A percentile compares a stretch with the other conserved stretches of the same genome.
phyloP scores from a whole-genome alignment of 148 eudicot genomes.

The Polygonum maritimum region DNA sequence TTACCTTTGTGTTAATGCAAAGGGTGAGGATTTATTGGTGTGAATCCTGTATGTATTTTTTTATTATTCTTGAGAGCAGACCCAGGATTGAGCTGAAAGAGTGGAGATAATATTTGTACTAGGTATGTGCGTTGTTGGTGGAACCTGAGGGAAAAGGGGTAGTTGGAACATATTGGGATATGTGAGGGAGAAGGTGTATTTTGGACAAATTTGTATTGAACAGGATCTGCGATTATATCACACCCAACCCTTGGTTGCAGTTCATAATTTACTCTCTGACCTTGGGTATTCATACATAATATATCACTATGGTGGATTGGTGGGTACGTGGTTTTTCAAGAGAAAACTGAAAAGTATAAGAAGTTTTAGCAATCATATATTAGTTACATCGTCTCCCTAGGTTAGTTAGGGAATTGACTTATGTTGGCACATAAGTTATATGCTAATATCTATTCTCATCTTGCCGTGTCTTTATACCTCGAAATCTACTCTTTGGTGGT shows the following conservation, averaged over 20 bases:
- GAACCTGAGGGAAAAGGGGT: not conserved
- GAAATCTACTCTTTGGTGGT: not conserved
- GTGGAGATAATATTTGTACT: not conserved
- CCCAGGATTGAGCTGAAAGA: not conserved
- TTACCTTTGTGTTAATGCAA: not conserved
- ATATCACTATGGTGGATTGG: not conserved
- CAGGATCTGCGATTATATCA: not conserved
- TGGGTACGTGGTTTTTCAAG: not conserved
- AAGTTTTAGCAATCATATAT: too few relatives aligned
- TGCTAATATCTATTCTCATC: not conserved
- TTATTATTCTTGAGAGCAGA: not conserved
- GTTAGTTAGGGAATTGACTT: too few relatives aligned
- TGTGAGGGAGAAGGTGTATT: not conserved
- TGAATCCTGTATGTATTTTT: not conserved
- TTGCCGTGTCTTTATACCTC: not conserved
- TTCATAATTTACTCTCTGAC: not conserved
- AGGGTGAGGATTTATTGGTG: not conserved
- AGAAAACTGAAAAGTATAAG: not conserved
- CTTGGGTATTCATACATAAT: not conserved
- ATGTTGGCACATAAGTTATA: too few relatives aligned
- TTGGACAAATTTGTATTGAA: not conserved
- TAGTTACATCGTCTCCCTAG: not conserved
- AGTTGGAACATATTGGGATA: not conserved
- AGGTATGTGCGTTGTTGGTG: not conserved
- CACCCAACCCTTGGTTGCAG: not conserved